Evolutionary conservation across 2,329 filamentous ascomycete genomes (phyloP).

Genomic region (Diplocarpon rosae): DNA sequence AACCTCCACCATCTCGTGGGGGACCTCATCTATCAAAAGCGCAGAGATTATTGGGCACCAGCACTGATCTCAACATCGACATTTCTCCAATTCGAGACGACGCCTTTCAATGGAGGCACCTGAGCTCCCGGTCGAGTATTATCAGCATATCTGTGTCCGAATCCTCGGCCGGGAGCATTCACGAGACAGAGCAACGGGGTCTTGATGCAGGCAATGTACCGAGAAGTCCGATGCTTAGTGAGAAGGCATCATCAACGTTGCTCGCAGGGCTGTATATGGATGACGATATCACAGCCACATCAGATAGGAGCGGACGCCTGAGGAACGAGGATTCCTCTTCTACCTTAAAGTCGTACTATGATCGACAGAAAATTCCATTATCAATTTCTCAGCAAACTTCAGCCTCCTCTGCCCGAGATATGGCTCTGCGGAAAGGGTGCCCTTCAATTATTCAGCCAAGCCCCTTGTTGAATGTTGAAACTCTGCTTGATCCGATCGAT

Average conservation of each 20-base stretch:
- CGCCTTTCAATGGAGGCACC: constrained; percentile 18
- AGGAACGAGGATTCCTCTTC: constrained; percentile 32
- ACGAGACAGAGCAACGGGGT: constrained; percentile 18
- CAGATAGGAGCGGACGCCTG: constrained; percentile 27
- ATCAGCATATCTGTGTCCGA: constrained; percentile 32
- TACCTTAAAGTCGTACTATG: constrained; percentile 36
- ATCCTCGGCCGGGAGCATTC: constrained; percentile 18
- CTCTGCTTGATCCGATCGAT: constrained; percentile 15
- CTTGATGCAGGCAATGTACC: constrained; percentile 19
- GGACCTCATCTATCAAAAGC: constrained; percentile 23
- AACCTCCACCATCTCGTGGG: not conserved
- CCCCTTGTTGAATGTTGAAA: constrained; percentile 20
- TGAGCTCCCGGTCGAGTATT: constrained; percentile 28
- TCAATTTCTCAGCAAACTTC: constrained; percentile 33
- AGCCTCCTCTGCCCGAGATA: constrained; percentile 31
- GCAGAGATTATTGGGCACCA: constrained; percentile 24
- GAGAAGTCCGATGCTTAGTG: constrained; percentile 27
- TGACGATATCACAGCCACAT: constrained; percentile 26
- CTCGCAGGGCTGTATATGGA: constrained; percentile 31
- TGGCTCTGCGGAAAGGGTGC: constrained; percentile 29
- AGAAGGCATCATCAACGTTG: constrained; percentile 35
- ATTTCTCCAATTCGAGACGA: constrained; percentile 16
- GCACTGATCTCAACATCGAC: constrained; percentile 37
- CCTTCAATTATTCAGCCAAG: constrained; percentile 23
- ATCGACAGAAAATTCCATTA: constrained; percentile 31